Base-by-base conservation (phyloP, 2,329 filamentous ascomycete species). In the Paecilomyces formosus region DNA sequence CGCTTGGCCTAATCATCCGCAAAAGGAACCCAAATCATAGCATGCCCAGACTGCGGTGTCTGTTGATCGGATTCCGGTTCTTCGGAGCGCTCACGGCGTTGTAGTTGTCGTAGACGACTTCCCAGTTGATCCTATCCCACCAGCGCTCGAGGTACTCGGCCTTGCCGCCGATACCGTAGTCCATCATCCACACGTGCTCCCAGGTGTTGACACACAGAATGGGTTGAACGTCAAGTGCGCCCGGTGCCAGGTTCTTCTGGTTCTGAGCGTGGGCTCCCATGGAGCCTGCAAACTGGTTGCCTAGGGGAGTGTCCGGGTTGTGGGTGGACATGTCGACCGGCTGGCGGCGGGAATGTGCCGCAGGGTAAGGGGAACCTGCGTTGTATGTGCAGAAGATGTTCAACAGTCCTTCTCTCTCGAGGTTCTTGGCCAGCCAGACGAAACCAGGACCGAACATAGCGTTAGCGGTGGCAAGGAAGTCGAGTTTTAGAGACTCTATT, bases 361-460 rank as follows among this genome's bases (percentile, higher is more conserved):
- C 87, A 3, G 89, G 85, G 75, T 93, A 94, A 3, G 94, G 94
- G 7, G 89, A 90, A 59, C 94, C 94, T 59, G 93, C 92, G 61
- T 92, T 85, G 80, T 97, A 99, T 58, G 94, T 99, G 66, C 86
- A 83, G 59, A 99, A 82, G 69, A 99, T 83, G 68, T 87, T 85
- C 68, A 79, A 74, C 56, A 76, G 81, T 31, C 78, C 74, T 24
- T 79, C 70, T 58, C 73, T 71, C 56, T 77, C 76, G 21, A 73
- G 69, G 64, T 72, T 71, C 75, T 85, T 85, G 69, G 97, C 89
- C 61, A 99, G 87, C 94, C 94, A 99, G 71, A 97, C 89, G 77
- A 95, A 97, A 64, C 94, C 94, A 0, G 93, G 92, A 57, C 93
- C 94, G 78, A 99, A 97, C 92, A 97, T 97, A 78, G 86, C 84